Evolutionary conservation across 257 asterid species (phyloP).

Genomic region (Galeopsis tetrahit): DNA sequence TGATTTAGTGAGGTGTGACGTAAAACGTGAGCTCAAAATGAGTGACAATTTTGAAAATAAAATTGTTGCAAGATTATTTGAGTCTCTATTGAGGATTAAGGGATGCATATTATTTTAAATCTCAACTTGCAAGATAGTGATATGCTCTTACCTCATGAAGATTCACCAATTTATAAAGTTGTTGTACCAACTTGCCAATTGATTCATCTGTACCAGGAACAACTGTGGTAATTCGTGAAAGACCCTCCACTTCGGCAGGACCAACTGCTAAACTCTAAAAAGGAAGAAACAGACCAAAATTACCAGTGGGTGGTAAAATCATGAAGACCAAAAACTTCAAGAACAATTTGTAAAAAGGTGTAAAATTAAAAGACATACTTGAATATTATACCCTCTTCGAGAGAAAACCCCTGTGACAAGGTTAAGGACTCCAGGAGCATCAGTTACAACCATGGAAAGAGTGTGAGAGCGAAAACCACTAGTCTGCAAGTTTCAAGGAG

Average conservation of each 20-base stretch:
- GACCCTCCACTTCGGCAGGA: slow-evolving; percentile 92
- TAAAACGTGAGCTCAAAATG: no score
- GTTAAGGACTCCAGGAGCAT: slow-evolving; percentile 97
- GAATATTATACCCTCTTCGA: slow-evolving; percentile 97
- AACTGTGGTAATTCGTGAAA: slow-evolving; percentile 95
- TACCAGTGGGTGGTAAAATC: slow-evolving; percentile 20
- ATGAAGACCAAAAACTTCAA: neutral
- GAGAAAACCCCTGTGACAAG: slow-evolving; percentile 91
- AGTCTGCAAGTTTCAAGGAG: slow-evolving; percentile 55
- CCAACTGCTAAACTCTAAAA: slow-evolving; percentile 97
- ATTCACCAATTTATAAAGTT: slow-evolving; percentile 84
- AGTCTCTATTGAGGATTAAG: neutral
- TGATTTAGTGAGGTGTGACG: no score
- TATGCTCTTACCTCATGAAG: slow-evolving; percentile 82
- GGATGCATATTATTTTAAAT: slow-evolving; percentile 2
- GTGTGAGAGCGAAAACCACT: slow-evolving; percentile 96
- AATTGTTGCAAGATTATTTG: no score
- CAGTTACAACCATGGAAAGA: slow-evolving; percentile 89
- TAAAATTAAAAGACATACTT: slow-evolving; percentile 47
- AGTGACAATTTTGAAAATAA: no score
- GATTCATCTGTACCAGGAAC: slow-evolving; percentile 98
- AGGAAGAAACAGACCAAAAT: slow-evolving; percentile 22
- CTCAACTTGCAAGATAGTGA: slow-evolving; percentile 26
- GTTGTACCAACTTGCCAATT: slow-evolving; percentile 80
- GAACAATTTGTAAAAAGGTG: slow-evolving; percentile 25